Evolutionary conservation across 345 rosid genomes (phyloP), one percentile per base, ranked within the genome.

Genomic region (Gossypium mustelinum): DNA sequence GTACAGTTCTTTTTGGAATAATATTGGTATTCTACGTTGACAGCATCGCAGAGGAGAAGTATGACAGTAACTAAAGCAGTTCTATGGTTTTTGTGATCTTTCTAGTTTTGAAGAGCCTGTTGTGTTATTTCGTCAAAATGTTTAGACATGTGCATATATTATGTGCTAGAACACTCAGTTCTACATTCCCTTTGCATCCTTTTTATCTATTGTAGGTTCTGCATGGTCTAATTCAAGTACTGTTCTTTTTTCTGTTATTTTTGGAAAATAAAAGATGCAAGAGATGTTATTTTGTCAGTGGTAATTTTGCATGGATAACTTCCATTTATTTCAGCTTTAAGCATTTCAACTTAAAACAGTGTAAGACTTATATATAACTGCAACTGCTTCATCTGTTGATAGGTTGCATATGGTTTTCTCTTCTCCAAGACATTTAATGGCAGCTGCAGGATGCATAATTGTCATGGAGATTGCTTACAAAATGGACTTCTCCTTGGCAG

Each of bases 361-460:
- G 8, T 27, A 3, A 68, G 12, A 68, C 57, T 8, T 27, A 22
- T 51, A 27, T 6, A 18, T 71, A 61, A 69, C 27, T 68, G 55
- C 58, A 56, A 24, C 34, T 41, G 2, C 60, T 82, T 71, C 74
- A 24, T 57, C 34, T 39, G 24, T 79, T 72, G 81, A 78, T 75
- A 95, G 98, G 86, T 80, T 95, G 87, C 98, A 93, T 80, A 88
- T 95, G 97, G 99, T 95, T 82, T 93, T 95, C 89, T 95, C 99
- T 73, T 95, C 99, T 14, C 99, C 98, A 25, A 86, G 98, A 81
- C 99, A 93, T 87, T 83, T 95, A 76, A 77, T 92, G 92, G 93
- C 81, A 7, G 94, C 97, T 71, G 97, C 94, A 64, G 92, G 82
- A 74, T 91, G 98, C 88, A 90, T 93, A 74, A 80, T 90, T 75